These are phyloP conservation scores for Epichloe hybrida DNA, from an alignment of 2,329 filamentous ascomycete species.

Conservation along the genomic window DNA sequence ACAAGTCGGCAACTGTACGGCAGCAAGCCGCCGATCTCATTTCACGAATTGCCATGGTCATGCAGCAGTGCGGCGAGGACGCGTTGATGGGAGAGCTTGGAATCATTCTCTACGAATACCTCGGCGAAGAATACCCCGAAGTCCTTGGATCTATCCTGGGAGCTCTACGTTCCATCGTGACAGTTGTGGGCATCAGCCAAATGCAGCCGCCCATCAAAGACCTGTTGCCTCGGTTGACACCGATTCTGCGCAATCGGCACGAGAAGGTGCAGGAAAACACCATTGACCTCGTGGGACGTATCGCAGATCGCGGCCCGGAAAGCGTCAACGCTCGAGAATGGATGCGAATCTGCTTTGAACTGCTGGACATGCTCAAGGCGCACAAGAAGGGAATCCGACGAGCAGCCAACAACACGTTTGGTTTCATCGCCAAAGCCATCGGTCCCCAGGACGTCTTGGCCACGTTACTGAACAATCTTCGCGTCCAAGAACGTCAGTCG, in stretches of 20 bases:
- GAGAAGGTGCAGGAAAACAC: conserved; percentile 99
- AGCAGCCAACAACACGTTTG: conserved; percentile 98
- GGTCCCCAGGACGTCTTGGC: conserved; percentile 94
- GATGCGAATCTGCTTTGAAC: conserved; percentile 99
- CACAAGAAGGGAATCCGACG: conserved; percentile 98
- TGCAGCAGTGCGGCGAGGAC: conserved; percentile 97
- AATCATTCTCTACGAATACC: conserved; percentile 90
- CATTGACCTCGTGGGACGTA: conserved; percentile 93
- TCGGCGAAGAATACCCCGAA: conserved; percentile 96
- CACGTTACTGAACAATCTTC: conserved; percentile 87
- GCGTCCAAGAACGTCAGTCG: conserved; percentile 94
- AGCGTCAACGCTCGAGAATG: conserved; percentile 94
- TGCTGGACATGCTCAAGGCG: conserved; percentile 97
- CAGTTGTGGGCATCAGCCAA: conserved; percentile 91
- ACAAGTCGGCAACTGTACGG: conserved; percentile 91
- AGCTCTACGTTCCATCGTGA: conserved; percentile 89
- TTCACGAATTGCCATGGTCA: conserved; percentile 92
- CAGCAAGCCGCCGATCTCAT: conserved; percentile 96
- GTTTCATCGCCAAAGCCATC: conserved; percentile 98
- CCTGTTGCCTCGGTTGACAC: conserved; percentile 82
- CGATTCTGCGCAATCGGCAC: conserved; percentile 95
- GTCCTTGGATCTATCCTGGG: conserved; percentile 93
- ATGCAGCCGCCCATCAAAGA: conserved; percentile 99
- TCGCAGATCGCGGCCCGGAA: conserved; percentile 91
- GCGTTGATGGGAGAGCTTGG: conserved; percentile 90